Conservation (phyloP, 805 yeast genomes). For the Kurtzmaniella fragi region DNA sequence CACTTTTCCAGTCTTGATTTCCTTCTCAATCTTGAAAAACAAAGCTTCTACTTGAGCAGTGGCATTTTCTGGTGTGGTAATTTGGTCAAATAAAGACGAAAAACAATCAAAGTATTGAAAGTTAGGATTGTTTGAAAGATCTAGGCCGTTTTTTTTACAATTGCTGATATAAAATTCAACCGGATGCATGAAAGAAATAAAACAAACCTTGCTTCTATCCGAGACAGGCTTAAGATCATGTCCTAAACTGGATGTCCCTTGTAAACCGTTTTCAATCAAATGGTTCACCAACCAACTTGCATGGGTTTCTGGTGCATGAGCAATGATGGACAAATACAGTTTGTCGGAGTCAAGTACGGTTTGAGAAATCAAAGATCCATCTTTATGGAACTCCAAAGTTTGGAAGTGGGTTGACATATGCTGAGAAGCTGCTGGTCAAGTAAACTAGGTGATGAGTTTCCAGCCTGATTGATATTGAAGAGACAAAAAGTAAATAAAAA, state of each 20-base stretch:
- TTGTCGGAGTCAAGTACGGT: constrained; percentile 10
- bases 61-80: constrained; percentile 17
- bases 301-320: constrained; percentile 45
- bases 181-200: constrained; percentile 31
- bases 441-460: too few relatives aligned
- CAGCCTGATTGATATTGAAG: too few relatives aligned
- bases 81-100: constrained; percentile 35
- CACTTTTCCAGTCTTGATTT: constrained; percentile 10
- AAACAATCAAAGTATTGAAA: constrained; percentile 44
- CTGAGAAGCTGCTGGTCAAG: too few relatives aligned
- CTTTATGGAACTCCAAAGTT: constrained; percentile 50
- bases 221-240: constrained; percentile 20
- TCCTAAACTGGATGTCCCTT: constrained; percentile 43
- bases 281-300: constrained; percentile 61
- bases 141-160: constrained; percentile 37
- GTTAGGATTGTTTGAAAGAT: constrained; percentile 15
- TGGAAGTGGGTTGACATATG: constrained; percentile 41
- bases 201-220: constrained; percentile 24
- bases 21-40: constrained; percentile 11
- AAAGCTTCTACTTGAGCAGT: constrained; percentile 9
- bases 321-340: constrained; percentile 20
- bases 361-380: constrained; percentile 41
- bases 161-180: constrained; percentile 27
- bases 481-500: too few relatives aligned
- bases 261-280: constrained; percentile 46